Evolutionary conservation across 2,329 filamentous ascomycete species (phyloP).

Genomic region (Botryotinia calthae): DNA sequence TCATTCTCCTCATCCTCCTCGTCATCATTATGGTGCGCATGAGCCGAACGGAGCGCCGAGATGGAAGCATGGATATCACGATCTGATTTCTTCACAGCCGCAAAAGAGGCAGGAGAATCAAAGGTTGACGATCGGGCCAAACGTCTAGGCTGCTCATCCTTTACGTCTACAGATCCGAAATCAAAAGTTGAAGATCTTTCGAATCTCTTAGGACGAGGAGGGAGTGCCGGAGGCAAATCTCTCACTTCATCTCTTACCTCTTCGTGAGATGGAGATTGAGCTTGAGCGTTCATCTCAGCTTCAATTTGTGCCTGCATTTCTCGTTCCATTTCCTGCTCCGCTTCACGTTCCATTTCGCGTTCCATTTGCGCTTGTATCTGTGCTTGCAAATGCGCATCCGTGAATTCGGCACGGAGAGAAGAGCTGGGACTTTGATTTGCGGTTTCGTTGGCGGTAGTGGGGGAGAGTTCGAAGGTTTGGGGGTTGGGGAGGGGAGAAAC

Average conservation of each 20-base stretch:
- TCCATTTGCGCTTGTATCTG: constrained; percentile 9
- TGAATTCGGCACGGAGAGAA: neutral
- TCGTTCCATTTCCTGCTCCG: neutral
- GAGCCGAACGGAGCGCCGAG: neutral
- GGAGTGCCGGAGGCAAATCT: neutral
- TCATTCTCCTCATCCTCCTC: neutral
- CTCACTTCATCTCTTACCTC: neutral
- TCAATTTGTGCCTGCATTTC: constrained; percentile 3
- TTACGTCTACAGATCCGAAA: neutral
- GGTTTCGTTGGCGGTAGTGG: neutral
- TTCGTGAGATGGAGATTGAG: neutral
- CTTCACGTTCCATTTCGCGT: neutral
- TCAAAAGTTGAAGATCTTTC: neutral
- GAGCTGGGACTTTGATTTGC: neutral
- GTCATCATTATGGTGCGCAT: neutral
- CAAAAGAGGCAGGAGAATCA: neutral
- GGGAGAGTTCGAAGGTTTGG: neutral
- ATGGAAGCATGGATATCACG: neutral
- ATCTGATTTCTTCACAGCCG: neutral
- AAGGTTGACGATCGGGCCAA: neutral
- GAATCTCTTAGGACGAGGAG: neutral
- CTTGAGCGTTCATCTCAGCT: neutral
- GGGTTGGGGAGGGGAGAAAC: neutral
- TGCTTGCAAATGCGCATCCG: constrained; percentile 5
- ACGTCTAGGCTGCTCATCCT: neutral